Evolutionary conservation across 371 early-diverging fungal species (phyloP), one percentile per base, ranked within the genome.

Genomic region (Capniomyces stellatus): DNA sequence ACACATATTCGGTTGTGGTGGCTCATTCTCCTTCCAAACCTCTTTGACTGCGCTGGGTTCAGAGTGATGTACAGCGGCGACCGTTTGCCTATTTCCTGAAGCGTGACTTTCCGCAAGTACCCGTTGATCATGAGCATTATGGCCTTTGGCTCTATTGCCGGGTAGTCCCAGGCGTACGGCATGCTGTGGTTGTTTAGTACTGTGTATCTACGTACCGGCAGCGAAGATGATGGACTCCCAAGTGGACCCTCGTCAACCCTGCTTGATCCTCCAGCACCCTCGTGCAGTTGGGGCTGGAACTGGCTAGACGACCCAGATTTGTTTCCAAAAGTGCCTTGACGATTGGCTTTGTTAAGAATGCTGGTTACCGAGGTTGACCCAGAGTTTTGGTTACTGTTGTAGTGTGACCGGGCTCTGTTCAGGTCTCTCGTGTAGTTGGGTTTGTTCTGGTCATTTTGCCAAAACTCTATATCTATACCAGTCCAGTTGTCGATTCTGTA

Each of bases 81-180:
- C 46, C 83, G 76, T 47, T 76, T 78, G 15, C 95, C 98, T 51
- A 97, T 89, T 63, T 93, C 92, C 59, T 85, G 82, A 31, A 90
- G 54, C 46, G 85, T 87, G 3, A 51, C 51, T 51, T 31, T 35
- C 8, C 51, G 27, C 23, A 29, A 30, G 3, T 29, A n/a, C 2
- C 39, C 39, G 22, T 40, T 35, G 35, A 51, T 22, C 12, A 29
- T 30, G 6, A 51, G 28, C 19, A 12, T 29, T 18, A 51, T 6
- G 8, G 24, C 8, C 22, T 51, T 92, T n/a, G 78, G 73, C 23
- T 72, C 69, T 2, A 76, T 64, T 8, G 85, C 79, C 19, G 97
- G 98, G 54, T 78, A 67, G 58, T 98, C 98, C 92, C 94, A 95
- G 1, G 97, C 82, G 55, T 93, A 98, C n/a, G 79, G 74, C 55